Conservation (phyloP, 78 protist genomes). For the Dictyostelium purpureum region DNA sequence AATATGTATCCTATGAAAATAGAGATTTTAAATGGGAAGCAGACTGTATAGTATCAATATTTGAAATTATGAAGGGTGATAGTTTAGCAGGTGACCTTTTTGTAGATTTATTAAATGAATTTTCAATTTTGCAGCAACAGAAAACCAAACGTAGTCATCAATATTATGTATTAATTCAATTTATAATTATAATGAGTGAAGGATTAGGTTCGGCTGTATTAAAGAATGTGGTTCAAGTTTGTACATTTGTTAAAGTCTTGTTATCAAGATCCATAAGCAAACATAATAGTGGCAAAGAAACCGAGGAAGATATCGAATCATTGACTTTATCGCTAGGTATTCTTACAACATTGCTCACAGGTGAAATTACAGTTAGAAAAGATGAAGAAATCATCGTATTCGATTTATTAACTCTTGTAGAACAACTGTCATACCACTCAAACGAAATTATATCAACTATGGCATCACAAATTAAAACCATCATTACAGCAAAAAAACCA, state of each 20-base stretch:
- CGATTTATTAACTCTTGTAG: conserved; percentile 22
- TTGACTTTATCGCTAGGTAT: conserved; percentile 43
- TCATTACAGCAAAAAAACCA: conserved; percentile 62
- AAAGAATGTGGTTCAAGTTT: conserved; percentile 71
- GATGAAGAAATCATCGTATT: conserved; percentile 61
- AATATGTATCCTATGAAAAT: conserved; percentile 23
- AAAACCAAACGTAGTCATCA: background rate
- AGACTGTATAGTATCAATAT: conserved; percentile 56
- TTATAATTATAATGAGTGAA: conserved; percentile 47
- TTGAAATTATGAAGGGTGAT: conserved; percentile 63
- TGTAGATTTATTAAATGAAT: conserved; percentile 68
- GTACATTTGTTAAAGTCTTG: conserved; percentile 52
- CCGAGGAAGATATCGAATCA: conserved; percentile 43
- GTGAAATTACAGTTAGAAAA: conserved; percentile 65
- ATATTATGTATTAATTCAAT: conserved; percentile 64
- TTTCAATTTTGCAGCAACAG: conserved; percentile 9
- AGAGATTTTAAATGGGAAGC: conserved; percentile 82
- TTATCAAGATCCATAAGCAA: conserved; percentile 1
- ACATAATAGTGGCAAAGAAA: background rate
- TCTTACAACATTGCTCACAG: conserved; percentile 40
- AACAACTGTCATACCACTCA: conserved; percentile 45
- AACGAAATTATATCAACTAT: conserved; percentile 36
- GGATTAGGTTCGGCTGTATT: conserved; percentile 45
- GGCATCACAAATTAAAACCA: conserved; percentile 55
- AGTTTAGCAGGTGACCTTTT: conserved; percentile 71